Evolutionary conservation across 2,329 filamentous ascomycete species (phyloP).

Genomic region (Phoma sp.): DNA sequence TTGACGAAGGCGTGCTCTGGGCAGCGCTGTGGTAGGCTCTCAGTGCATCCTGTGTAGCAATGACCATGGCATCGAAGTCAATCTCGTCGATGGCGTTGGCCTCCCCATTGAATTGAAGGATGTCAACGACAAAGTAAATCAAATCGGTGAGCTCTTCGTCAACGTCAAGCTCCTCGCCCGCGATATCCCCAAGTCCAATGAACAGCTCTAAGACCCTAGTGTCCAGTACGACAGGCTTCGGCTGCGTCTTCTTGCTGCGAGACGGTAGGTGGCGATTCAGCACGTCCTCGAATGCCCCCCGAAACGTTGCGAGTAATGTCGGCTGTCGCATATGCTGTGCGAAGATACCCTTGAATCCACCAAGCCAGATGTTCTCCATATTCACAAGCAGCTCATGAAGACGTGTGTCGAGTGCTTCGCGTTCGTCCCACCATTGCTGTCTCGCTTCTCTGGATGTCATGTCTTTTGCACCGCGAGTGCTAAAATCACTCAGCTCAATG

Average conservation of each 20-base stretch:
- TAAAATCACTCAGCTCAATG: slow-evolving; percentile 79
- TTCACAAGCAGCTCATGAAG: slow-evolving; percentile 80
- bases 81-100: slow-evolving; percentile 97
- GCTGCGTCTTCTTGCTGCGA: slow-evolving; percentile 65
- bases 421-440: slow-evolving; percentile 86
- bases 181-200: slow-evolving; percentile 78
- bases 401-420: slow-evolving; percentile 78
- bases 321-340: slow-evolving; percentile 71
- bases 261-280: slow-evolving; percentile 88
- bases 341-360: slow-evolving; percentile 94
- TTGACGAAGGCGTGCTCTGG: slow-evolving; percentile 44
- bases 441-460: slow-evolving; percentile 77
- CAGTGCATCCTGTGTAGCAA: slow-evolving; percentile 86
- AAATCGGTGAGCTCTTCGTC: slow-evolving; percentile 92
- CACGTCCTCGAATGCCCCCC: slow-evolving; percentile 76
- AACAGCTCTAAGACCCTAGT: slow-evolving; percentile 83
- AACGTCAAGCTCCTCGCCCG: slow-evolving; percentile 70
- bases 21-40: slow-evolving; percentile 71
- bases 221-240: slow-evolving; percentile 61
- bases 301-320: slow-evolving; percentile 74
- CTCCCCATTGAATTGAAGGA: slow-evolving; percentile 95
- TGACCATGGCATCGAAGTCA: slow-evolving; percentile 88
- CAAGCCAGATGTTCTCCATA: slow-evolving; percentile 92
- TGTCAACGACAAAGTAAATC: slow-evolving; percentile 94
- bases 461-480: slow-evolving; percentile 75